Evolutionary conservation across 2,329 filamentous ascomycete species (phyloP), one percentile per base, ranked within the genome.

Genomic region (Aquanectria penicillioides): DNA sequence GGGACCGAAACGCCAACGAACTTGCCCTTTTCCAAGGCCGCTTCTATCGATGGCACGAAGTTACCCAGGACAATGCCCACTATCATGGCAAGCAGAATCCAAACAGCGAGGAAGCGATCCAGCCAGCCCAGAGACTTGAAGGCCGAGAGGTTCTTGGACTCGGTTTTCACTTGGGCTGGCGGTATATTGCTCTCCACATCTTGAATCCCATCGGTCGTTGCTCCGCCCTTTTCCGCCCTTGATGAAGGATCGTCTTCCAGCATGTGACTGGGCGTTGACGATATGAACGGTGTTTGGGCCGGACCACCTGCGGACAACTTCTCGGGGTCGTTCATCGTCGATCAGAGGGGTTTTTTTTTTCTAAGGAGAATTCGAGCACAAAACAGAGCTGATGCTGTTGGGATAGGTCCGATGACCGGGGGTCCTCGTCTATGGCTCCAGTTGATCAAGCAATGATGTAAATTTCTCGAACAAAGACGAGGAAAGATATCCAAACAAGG

Each of bases 51-150:
- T 0, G 86, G 83, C 1, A 91, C 89, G 59, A 93, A 91, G 73
- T 94, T 94, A 6, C 90, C 91, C 0, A 94, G 76, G 1, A 94
- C 77, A 37, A 95, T 89, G 4, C 92, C 91, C 7, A 93, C 75
- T 1, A 84, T 81, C 88, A 95, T 95, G 40, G 91, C 90, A 0
- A 94, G 82, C 22, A 94, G 80, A 58, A 94, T 94, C 91, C 91
- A 91, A 22, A 90, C 31, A 3, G 86, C 87, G 1, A 91, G 82
- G 65, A 86, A 86, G 2, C 86, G 83, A 67, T 91, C 87, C 1
- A 91, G 79, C 63, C 82, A 79, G 5, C 84, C 83, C 0, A 90
- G 81, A 2, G 81, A 76, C 37, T 83, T 84, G 73, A 86, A 85
- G 0, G 78, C 75, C 0, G 83, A 83, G 1, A 26, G 20, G 3